Evolutionary conservation across 2,329 filamentous ascomycete species (phyloP).

Genomic region (Aspergillus calidoustus): DNA sequence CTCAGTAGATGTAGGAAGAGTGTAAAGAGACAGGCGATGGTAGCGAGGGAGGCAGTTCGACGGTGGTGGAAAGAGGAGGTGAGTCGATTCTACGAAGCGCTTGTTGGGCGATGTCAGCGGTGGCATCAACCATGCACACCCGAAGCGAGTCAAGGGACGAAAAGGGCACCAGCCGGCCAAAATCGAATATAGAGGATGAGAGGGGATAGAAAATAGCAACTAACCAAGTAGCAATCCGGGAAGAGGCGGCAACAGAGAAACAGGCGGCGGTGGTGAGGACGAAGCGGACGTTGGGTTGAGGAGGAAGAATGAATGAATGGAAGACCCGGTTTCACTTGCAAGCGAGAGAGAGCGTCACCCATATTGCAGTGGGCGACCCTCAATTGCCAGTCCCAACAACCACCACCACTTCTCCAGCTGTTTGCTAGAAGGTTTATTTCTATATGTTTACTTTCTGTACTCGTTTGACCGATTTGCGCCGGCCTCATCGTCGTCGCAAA

Average conservation of each 20-base stretch:
- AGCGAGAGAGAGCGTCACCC: conserved; percentile 37
- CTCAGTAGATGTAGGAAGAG: conserved; percentile 25
- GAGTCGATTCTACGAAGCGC: conserved; percentile 41
- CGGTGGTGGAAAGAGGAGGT: conserved; percentile 28
- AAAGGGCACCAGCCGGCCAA: conserved; percentile 7
- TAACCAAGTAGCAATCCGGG: conserved; percentile 19
- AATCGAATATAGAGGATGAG: background rate
- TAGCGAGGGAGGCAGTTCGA: conserved; percentile 27
- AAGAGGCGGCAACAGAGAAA: conserved; percentile 10
- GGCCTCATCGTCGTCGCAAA: conserved; percentile 19
- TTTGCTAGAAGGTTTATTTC: conserved; percentile 9
- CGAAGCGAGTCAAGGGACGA: conserved; percentile 25
- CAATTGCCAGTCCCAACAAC: conserved; percentile 14
- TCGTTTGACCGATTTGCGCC: conserved; percentile 17
- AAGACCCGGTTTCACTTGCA: conserved; percentile 46
- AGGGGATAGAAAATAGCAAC: conserved; percentile 11
- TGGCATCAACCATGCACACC: conserved; percentile 40
- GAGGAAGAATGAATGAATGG: conserved; percentile 22
- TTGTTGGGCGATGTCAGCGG: conserved; percentile 44
- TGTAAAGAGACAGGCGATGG: conserved; percentile 28
- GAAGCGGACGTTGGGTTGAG: conserved; percentile 21
- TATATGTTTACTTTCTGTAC: conserved; percentile 2
- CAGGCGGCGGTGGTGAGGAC: conserved; percentile 10
- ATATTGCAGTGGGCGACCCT: conserved; percentile 23
- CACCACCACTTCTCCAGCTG: background rate